Base-by-base conservation (phyloP, 2,329 filamentous ascomycete genomes). In the Coccinonectria pachysandricola region DNA sequence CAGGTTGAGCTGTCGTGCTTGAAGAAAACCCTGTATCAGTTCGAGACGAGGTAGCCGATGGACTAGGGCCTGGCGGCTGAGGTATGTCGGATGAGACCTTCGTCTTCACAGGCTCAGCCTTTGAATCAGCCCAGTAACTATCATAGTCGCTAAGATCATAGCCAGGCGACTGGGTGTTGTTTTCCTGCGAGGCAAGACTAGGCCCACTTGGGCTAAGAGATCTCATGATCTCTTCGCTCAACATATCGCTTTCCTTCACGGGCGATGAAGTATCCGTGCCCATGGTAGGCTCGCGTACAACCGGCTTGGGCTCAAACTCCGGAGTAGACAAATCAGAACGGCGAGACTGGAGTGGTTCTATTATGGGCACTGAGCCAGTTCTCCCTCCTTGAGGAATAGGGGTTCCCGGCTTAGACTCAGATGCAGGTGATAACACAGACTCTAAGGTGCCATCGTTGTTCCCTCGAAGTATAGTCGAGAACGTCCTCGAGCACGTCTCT, bases 211-310 rank as follows among this genome's bases (percentile, higher is more conserved):
- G 67, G 28, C 65, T 75, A 3, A 87, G 59, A 21, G 74, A 80
- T 31, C 71, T 73, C 27, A 84, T 73, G 28, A 87, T 87, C 42
- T 87, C 82, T 32, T 83, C 77, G 15, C 75, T 67, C 23, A 87
- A 50, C 30, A 70, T 64, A 38, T 87, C 81, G 42, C 71, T 85
- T 43, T 85, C 79, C 38, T 77, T 71, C 32, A 76, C 61, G 15
- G 72, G 65, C 1, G 66, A 65, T 6, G 64, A 62, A 7, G 63
- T 62, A 7, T 56, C 45, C 1, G 65, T 68, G 42, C 65, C 70
- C 24, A 63, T 49, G 1, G 62, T 65, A 6, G 55, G 48, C 14
- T 57, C 53, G 3, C 63, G 56, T 27, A 59, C 52, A 13, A 67
- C 40, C 6, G 49, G 44, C 12, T 48, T 45, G 9, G 52, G 46